Evolutionary conservation across 2,329 filamentous ascomycete genomes (phyloP).

Genomic region (Colletotrichum sp.): DNA sequence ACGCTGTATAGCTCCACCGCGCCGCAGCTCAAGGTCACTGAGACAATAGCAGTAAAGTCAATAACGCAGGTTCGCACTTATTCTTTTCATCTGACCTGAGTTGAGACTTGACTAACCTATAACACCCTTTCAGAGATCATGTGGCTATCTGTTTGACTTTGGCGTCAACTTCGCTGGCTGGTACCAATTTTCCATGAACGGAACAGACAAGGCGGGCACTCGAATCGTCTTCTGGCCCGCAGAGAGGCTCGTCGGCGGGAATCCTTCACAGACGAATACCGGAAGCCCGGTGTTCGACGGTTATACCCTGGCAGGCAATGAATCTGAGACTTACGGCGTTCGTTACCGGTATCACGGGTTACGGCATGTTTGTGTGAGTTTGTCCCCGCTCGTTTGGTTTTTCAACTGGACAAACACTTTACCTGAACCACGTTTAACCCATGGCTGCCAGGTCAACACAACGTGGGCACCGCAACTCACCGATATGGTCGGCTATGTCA

Average conservation of each 20-base stretch:
- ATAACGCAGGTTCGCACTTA: background rate
- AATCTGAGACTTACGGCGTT: background rate
- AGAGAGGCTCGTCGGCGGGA: background rate
- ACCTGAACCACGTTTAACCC: rapidly evolving
- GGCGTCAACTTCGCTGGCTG: conserved; percentile 14
- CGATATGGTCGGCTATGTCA: conserved; percentile 1
- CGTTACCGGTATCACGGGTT: conserved; percentile 11
- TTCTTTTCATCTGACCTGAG: rapidly evolving
- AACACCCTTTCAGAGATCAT: background rate
- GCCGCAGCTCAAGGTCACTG: conserved; percentile 8
- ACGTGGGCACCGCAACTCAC: conserved; percentile 6
- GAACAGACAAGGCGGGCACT: background rate
- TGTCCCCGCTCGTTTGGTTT: background rate
- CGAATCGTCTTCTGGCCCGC: conserved; percentile 11
- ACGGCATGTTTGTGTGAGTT: conserved; percentile 7
- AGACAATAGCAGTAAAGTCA: background rate
- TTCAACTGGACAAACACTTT: background rate
- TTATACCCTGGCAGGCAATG: conserved; percentile 1
- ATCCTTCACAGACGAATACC: background rate
- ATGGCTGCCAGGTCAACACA: background rate
- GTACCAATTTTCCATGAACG: background rate
- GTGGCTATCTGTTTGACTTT: conserved; percentile 8
- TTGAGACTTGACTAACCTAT: background rate
- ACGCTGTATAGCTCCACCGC: conserved; percentile 1
- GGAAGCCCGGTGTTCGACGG: conserved; percentile 16